Evolutionary conservation across 2,329 filamentous ascomycete genomes (phyloP).

Genomic region (Colletotrichum plurivorum): DNA sequence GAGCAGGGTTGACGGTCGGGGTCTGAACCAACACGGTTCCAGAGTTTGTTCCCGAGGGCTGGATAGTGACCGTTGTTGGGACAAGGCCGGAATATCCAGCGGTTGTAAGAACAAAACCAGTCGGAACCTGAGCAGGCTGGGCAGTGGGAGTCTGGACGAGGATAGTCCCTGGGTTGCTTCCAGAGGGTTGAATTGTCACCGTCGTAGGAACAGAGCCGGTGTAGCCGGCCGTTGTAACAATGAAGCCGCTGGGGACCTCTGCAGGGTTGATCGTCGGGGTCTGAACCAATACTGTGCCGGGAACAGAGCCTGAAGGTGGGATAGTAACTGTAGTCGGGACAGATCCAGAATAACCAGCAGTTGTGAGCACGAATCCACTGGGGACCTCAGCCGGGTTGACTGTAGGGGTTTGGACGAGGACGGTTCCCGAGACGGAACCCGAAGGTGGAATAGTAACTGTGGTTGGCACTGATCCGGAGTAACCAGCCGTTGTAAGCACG

Average conservation of each 20-base stretch:
- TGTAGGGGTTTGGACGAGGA: slow-evolving; percentile 3
- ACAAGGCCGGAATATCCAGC: slow-evolving; percentile 1
- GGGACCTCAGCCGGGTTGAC: background rate
- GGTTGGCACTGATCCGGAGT: background rate
- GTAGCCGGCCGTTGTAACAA: slow-evolving; percentile 5
- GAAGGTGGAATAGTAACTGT: background rate
- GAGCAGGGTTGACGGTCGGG: background rate
- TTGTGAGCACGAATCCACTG: background rate
- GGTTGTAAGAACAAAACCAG: slow-evolving; percentile 6
- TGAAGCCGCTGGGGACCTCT: background rate
- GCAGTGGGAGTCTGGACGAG: slow-evolving; percentile 8
- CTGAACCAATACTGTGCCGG: background rate
- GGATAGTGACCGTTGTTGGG: slow-evolving; percentile 13
- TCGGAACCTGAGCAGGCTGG: background rate
- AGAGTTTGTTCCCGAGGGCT: slow-evolving; percentile 14
- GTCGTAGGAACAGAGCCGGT: slow-evolving; percentile 2
- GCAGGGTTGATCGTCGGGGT: background rate
- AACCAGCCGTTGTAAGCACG: background rate
- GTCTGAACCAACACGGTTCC: slow-evolving; percentile 11
- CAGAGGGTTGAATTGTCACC: slow-evolving; percentile 6
- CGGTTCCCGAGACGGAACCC: slow-evolving; percentile 1
- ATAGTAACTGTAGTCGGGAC: background rate
- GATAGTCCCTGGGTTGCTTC: slow-evolving; percentile 6
- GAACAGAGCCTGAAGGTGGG: background rate
- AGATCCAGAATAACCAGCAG: background rate